Evolutionary conservation across 108 stramenopile species (phyloP).

Genomic region (Cyclotella baltica): DNA sequence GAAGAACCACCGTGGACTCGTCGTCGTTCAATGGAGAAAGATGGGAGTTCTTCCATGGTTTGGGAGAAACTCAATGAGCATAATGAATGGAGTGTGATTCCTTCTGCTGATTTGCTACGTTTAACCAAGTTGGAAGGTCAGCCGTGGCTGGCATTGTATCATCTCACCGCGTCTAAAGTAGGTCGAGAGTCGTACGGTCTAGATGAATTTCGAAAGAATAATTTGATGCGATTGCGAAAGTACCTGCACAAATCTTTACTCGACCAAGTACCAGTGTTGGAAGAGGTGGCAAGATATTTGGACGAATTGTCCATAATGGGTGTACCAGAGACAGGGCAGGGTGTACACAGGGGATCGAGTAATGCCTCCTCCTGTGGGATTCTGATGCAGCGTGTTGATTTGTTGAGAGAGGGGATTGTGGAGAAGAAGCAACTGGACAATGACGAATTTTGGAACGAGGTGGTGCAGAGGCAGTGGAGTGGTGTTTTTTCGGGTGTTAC

Average conservation of each 20-base stretch:
- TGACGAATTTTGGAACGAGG: constrained; percentile 16
- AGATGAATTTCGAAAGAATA: constrained; percentile 76
- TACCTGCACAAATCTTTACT: constrained; percentile 74
- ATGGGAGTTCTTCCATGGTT: constrained; percentile 5
- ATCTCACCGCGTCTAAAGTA: constrained; percentile 61
- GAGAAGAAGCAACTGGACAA: constrained; percentile 14
- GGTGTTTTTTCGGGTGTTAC: constrained; percentile 46
- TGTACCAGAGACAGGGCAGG: constrained; percentile 62
- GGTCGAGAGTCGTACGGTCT: constrained; percentile 75
- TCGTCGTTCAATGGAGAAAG: constrained; percentile 30
- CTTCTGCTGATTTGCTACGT: constrained; percentile 62
- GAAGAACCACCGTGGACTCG: constrained; percentile 92
- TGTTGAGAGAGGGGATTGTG: constrained; percentile 50
- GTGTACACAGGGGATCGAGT: constrained; percentile 9
- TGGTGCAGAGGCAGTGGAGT: constrained; percentile 44
- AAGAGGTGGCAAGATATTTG: constrained; percentile 78
- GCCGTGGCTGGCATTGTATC: constrained; percentile 83
- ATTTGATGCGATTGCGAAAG: constrained; percentile 73
- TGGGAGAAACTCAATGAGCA: constrained; percentile 81
- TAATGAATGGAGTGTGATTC: constrained; percentile 68
- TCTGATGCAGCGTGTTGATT: constrained; percentile 60
- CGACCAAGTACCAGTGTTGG: constrained; percentile 87
- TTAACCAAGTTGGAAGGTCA: constrained; percentile 82
- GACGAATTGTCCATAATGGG: constrained; percentile 83
- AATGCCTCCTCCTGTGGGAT: constrained; percentile 36